Conservation (phyloP, 441 rosid species). For the Adansonia gregorii region DNA sequence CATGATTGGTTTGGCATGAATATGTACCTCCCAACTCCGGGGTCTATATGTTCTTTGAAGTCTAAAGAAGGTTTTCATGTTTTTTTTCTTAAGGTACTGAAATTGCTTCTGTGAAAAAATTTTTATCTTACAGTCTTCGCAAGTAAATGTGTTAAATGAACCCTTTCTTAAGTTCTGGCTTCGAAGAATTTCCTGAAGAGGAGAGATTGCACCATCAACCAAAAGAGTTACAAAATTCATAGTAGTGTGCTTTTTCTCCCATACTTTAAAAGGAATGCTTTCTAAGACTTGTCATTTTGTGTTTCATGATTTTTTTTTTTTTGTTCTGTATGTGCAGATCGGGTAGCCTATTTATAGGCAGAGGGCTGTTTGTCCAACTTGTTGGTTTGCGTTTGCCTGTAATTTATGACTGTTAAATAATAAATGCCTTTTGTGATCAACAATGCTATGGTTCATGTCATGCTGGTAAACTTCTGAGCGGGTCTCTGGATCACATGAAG, state of each 20-base stretch:
- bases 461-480: conserved; percentile 12
- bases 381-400: conserved; percentile 4
- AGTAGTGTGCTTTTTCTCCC: background rate
- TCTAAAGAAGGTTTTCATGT: conserved; percentile 1
- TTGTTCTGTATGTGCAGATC: background rate
- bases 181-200: conserved; percentile 10
- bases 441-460: background rate
- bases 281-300: background rate
- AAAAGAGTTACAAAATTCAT: background rate
- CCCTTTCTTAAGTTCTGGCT: background rate
- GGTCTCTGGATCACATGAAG: conserved; percentile 7
- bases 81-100: background rate
- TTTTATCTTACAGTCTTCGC: background rate
- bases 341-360: background rate
- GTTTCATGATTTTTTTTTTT: background rate
- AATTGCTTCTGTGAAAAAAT: conserved; percentile 2
- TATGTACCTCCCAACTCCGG: background rate
- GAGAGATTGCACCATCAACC: background rate
- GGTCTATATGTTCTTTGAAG: conserved; percentile 7
- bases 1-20: conserved; percentile 17
- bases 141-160: background rate
- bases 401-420: conserved; percentile 17
- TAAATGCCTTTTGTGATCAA: background rate
- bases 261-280: background rate
- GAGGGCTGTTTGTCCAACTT: background rate